Evolutionary conservation across 345 rosid species (phyloP).

Genomic region (Isatis tinctoria): DNA sequence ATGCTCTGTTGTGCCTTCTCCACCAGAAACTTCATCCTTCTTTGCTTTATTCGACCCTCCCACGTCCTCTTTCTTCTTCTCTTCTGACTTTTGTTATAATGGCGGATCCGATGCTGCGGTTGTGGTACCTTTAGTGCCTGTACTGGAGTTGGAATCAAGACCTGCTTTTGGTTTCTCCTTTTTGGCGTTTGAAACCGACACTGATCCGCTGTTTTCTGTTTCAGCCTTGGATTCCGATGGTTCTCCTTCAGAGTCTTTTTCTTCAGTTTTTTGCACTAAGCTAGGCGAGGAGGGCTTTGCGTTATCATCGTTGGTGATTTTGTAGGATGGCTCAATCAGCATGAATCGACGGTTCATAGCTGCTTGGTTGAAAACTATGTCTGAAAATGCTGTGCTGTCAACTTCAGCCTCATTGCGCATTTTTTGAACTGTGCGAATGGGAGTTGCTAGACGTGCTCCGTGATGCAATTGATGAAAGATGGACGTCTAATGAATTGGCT

Average conservation of each 20-base stretch:
- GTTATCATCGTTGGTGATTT: slow-evolving; percentile 63
- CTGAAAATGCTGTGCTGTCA: slow-evolving; percentile 66
- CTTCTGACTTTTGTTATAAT: slow-evolving; percentile 26
- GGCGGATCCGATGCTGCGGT: neutral
- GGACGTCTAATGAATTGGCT: no score
- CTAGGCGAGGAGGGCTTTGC: slow-evolving; percentile 45
- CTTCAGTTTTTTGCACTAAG: slow-evolving; percentile 39
- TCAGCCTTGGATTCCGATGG: slow-evolving; percentile 22
- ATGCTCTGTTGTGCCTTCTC: slow-evolving; percentile 8
- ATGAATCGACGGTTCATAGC: slow-evolving; percentile 52
- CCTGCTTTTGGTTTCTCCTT: slow-evolving; percentile 31
- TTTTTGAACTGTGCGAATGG: slow-evolving; percentile 85
- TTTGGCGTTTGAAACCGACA: slow-evolving; percentile 28
- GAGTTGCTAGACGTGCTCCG: slow-evolving; percentile 86
- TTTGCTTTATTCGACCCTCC: slow-evolving; percentile 28
- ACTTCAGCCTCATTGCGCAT: slow-evolving; percentile 63
- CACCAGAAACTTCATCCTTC: slow-evolving; percentile 22
- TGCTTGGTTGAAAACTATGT: slow-evolving; percentile 48
- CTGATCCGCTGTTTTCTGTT: slow-evolving; percentile 31
- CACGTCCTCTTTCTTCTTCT: slow-evolving; percentile 24
- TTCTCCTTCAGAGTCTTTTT: slow-evolving; percentile 48
- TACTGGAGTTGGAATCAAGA: slow-evolving; percentile 23
- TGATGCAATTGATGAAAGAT: no score
- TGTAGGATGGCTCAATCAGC: slow-evolving; percentile 75
- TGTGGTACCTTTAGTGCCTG: slow-evolving; percentile 4